Base-by-base conservation (phyloP, 2,329 filamentous ascomycete species). In the Chaetomium olivaceum region DNA sequence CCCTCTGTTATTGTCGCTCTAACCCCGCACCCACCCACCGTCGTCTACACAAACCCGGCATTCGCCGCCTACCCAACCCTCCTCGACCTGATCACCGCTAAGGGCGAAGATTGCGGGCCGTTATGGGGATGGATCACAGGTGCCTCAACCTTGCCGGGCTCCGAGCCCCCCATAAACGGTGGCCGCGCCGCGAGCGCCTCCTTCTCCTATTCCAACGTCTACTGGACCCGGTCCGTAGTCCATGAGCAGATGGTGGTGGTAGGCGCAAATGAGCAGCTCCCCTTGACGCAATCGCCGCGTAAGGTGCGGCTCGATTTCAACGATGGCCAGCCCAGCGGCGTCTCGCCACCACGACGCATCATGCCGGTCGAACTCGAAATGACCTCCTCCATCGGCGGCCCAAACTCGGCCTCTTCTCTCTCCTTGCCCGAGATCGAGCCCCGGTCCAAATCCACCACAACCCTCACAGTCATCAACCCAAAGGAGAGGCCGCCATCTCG, bases 211-310 rank as follows among this genome's bases (percentile, higher is more conserved):
- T 69, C 72, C 57, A 70, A 71, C 62, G 69, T 71, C 39, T 72
- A 69, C 59, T 78, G 76, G 76, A 77, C 77, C 29, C 71, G 74
- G 9, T 72, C 72, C 19, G 63, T 76, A 8, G 69, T 77, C 27
- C 70, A 72, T 12, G 65, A 73, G 33, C 60, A 72, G 67, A 71
- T 78, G 75, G 75, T 75, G 33, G 74, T 78, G 16, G 71, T 78
- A 27, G 71, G 76, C 31, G 72, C 74, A 50, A 78, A 78, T 65
- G 73, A 75, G 64, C 73, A 74, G 66, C 63, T 65, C 12, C 65
- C 69, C 11, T 57, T 66, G 19, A 66, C 68, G 25, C 66, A 71
- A 27, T 66, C 66, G 64, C 60, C 61, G 21, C 68, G 66, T 14
- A 70, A 69, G 54, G 67, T 71, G 58, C 67, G 66, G 25, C 68